phyloP scores from a whole-genome alignment of 2,329 filamentous ascomycete genomes.

The Bipolaris sorokiniana region DNA sequence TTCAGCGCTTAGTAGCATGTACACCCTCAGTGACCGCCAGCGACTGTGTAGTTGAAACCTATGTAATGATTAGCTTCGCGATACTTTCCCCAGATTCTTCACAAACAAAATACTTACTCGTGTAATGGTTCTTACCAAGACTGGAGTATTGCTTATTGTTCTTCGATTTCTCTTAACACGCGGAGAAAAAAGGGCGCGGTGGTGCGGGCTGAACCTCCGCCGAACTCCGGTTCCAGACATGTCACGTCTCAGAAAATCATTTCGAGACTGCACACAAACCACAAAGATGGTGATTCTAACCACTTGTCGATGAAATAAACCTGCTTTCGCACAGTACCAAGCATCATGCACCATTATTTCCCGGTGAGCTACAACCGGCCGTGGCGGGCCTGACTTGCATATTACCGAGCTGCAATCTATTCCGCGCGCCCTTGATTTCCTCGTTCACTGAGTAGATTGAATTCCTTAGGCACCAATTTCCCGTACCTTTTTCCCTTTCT shows the following conservation, averaged over 20 bases:
- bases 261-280: conserved; percentile 2
- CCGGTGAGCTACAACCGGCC: conserved; percentile 3
- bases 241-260: conserved; percentile 22
- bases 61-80: not conserved
- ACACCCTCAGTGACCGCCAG: too few relatives aligned
- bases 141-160: not conserved
- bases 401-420: not conserved
- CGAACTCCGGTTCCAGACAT: conserved; percentile 23
- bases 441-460: conserved; percentile 7
- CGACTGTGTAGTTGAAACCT: not conserved
- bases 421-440: conserved; percentile 6
- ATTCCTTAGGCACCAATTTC: not conserved
- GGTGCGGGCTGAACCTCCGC: conserved; percentile 5
- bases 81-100: not conserved
- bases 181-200: not conserved
- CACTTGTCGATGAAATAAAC: conserved; percentile 1
- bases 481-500: conserved; percentile 6
- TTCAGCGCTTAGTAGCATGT: not conserved
- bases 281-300: conserved; percentile 2
- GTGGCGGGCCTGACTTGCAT: conserved; percentile 2
- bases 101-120: not conserved
- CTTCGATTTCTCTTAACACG: not conserved
- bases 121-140: not conserved
- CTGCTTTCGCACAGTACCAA: conserved; percentile 5
- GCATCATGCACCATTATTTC: conserved; percentile 12